These are phyloP conservation scores for Pisolithus sp. DNA, from an alignment of 768 basidiomycete genomes.

Conservation along the genomic window DNA sequence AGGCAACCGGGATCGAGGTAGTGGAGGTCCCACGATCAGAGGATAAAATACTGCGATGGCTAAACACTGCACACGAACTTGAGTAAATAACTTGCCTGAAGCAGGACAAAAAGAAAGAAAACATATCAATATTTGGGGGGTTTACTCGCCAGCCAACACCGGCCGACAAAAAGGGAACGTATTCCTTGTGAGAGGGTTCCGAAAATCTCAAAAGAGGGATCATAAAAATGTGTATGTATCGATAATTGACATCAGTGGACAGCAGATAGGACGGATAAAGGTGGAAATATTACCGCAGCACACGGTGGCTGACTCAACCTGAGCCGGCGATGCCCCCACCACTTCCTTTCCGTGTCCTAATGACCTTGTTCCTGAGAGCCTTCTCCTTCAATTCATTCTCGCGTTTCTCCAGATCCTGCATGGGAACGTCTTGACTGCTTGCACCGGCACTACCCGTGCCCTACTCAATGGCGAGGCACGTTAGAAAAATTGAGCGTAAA, in stretches of 20 bases:
- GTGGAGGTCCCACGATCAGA: background rate
- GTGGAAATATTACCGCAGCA: slow-evolving; percentile 14
- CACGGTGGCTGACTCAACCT: slow-evolving; percentile 14
- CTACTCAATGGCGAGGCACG: slow-evolving; percentile 15
- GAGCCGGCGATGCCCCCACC: slow-evolving; percentile 13
- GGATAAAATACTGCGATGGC: background rate
- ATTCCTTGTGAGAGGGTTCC: background rate
- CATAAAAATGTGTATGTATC: background rate
- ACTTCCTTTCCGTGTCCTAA: slow-evolving; percentile 57
- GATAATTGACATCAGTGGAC: slow-evolving; percentile 17
- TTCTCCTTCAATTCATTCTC: slow-evolving; percentile 80
- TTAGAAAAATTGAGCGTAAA: slow-evolving; percentile 3
- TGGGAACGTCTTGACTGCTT: slow-evolving; percentile 5
- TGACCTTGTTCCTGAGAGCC: slow-evolving; percentile 78
- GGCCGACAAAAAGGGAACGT: background rate
- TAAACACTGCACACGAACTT: background rate
- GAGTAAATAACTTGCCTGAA: background rate
- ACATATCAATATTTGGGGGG: background rate
- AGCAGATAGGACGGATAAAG: slow-evolving; percentile 9
- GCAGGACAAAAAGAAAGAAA: background rate
- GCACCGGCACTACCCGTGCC: slow-evolving; percentile 3
- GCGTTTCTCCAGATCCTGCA: slow-evolving; percentile 52
- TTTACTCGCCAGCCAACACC: background rate
- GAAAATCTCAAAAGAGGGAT: background rate
- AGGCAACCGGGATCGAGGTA: background rate